phyloP scores from a whole-genome alignment of 768 basidiomycete genomes.

The Psilocybe sp. region DNA sequence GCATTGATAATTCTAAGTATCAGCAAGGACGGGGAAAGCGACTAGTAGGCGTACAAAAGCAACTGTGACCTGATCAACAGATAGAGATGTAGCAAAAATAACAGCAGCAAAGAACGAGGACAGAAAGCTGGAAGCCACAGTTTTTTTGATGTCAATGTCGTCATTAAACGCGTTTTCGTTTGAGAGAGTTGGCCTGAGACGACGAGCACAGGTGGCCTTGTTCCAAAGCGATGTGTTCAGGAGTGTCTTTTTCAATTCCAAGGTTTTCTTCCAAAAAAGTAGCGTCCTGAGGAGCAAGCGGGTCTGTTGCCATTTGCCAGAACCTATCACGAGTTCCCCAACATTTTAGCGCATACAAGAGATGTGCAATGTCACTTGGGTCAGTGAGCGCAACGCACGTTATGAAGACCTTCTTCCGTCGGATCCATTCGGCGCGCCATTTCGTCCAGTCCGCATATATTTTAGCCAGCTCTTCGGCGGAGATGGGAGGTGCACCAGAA shows the following conservation, averaged over 20 bases:
- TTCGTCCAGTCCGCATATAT: constrained; percentile 74
- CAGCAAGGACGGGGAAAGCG: background rate
- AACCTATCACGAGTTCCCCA: constrained; percentile 45
- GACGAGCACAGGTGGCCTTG: constrained; percentile 53
- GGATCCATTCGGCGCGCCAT: constrained; percentile 82
- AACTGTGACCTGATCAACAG: too few relatives aligned
- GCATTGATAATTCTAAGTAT: background rate
- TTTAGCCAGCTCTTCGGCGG: constrained; percentile 63
- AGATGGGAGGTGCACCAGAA: constrained; percentile 63
- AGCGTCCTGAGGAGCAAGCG: constrained; percentile 64
- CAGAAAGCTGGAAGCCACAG: background rate
- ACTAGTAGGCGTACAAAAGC: too few relatives aligned
- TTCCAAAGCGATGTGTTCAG: constrained; percentile 69
- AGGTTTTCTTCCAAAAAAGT: constrained; percentile 69
- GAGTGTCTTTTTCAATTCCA: constrained; percentile 75
- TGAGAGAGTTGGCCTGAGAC: constrained; percentile 35
- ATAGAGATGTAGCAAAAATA: too few relatives aligned
- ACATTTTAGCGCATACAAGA: background rate
- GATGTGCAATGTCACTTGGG: constrained; percentile 2
- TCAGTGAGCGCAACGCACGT: constrained; percentile 45
- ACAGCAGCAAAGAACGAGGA: too few relatives aligned
- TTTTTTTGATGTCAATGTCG: background rate
- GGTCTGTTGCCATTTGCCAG: constrained; percentile 70
- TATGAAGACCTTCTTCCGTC: constrained; percentile 72
- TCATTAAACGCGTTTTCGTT: constrained; percentile 45